Percentiles rank a stretch among this genome's conserved stretches.
Conservation (phyloP, 495 filamentous ascomycete species). For the Podospora didyma region DNA sequence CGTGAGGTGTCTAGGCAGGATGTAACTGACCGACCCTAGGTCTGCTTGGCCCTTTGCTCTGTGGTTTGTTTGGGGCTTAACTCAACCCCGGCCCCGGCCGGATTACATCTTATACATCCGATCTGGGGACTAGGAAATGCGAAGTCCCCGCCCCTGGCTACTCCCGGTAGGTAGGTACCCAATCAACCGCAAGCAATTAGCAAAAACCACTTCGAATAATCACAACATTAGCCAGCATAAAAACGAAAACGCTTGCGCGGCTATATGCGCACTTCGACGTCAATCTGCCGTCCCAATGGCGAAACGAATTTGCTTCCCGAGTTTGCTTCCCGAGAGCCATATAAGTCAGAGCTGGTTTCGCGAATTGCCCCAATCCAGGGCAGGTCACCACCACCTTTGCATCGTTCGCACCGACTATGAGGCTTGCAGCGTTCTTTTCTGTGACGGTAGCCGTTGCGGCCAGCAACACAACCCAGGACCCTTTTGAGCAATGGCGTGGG, state of each 20-base stretch:
- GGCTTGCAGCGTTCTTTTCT: conserved; percentile 1
- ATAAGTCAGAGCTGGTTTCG: background rate
- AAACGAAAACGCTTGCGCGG: conserved; percentile 1
- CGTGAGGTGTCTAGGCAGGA: background rate
- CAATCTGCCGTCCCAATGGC: conserved; percentile 1
- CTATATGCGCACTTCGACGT: conserved; percentile 1
- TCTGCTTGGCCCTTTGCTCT: background rate
- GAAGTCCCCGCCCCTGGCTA: background rate
- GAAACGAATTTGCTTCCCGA: background rate
- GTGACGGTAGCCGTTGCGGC: conserved; percentile 2
- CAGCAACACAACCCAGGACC: background rate
- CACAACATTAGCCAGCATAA: background rate
- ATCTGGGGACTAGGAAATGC: background rate
- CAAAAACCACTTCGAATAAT: conserved; percentile 4
- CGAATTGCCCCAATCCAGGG: background rate
- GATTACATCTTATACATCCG: background rate
- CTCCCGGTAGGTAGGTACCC: background rate
- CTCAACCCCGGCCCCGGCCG: background rate
- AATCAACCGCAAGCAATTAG: conserved; percentile 10
- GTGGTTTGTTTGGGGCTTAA: background rate
- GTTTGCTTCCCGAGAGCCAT: no score
- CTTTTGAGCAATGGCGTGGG: conserved; percentile 10
- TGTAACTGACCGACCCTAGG: background rate
- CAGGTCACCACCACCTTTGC: background rate
- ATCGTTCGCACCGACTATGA: conserved; percentile 1